A percentile compares a stretch with the other conserved stretches of the same genome.
phyloP scores from a whole-genome alignment of 2,329 filamentous ascomycete genomes.

The Gliomastix tumulicola region DNA sequence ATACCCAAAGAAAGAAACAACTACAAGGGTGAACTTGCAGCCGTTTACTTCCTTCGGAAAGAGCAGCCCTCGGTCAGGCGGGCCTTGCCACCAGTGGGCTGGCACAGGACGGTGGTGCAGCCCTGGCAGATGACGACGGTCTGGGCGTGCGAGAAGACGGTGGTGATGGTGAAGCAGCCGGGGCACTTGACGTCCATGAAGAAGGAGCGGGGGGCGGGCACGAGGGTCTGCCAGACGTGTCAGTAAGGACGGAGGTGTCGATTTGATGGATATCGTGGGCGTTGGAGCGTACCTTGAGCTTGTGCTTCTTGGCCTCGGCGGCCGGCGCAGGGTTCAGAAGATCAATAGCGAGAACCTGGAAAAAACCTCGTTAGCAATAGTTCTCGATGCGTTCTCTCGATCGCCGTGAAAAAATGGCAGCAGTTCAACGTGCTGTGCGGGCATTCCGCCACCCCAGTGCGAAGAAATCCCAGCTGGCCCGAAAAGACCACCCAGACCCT shows the following conservation, averaged over 20 bases:
- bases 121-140: slow-evolving; percentile 99
- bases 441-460: too few relatives aligned
- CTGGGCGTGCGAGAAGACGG: slow-evolving; percentile 99
- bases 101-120: slow-evolving; percentile 99
- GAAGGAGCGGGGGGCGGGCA: slow-evolving; percentile 95
- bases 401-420: not conserved
- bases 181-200: slow-evolving; percentile 99
- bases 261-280: slow-evolving; percentile 11
- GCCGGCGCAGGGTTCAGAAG: slow-evolving; percentile 98
- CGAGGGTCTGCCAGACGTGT: slow-evolving; percentile 61
- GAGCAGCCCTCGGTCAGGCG: slow-evolving; percentile 99
- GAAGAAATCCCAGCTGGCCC: too few relatives aligned
- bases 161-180: slow-evolving; percentile 99
- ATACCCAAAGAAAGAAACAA: slow-evolving; percentile 41
- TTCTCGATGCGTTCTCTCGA: too few relatives aligned
- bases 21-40: slow-evolving; percentile 22
- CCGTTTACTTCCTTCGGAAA: slow-evolving; percentile 98
- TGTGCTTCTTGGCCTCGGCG: slow-evolving; percentile 99
- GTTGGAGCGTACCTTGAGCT: slow-evolving; percentile 82
- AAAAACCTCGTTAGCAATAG: slow-evolving; percentile 40
- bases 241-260: too few relatives aligned
- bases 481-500: too few relatives aligned
- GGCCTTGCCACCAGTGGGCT: slow-evolving; percentile 98
- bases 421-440: not conserved
- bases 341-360: slow-evolving; percentile 99